Evolutionary conservation across 2,329 filamentous ascomycete genomes (phyloP), one percentile per base, ranked within the genome.

Genomic region (Pseudonectria buxi): DNA sequence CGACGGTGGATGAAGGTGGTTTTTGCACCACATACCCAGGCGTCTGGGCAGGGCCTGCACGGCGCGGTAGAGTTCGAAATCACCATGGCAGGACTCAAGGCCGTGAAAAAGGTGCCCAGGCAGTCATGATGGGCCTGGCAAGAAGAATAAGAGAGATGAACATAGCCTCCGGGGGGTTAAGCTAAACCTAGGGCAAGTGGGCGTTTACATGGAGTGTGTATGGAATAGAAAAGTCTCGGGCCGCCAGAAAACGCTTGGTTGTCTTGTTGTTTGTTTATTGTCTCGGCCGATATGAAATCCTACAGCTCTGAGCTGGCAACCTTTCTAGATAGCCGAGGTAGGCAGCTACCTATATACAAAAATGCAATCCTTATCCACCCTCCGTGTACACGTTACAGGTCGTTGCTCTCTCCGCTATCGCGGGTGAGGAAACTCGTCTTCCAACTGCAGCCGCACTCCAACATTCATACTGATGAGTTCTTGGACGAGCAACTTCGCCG

Each of bases 401-500:
- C 33, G n/a, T 24, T 36, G 5, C 32, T 16, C 14, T 6, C 24
- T 15, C 15, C 10, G 22, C 51, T 51, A 64, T 39, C 58, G 62
- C 15, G 74, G 74, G 50, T 79, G 74, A 12, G 88, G 88, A 61
- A 98, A 98, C 64, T 96, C 87, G 57, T 98, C 92, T 53, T 87
- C 87, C 47, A 98, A 65, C 68, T 90, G 86, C 64, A 98, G 69
- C 39, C 85, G 74, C 40, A 94, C 90, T 43, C 89, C 85, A n/a
- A 98, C 87, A 61, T 98, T 98, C 92, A 98, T 98, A 61, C 87
- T 94, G 56, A 94, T 82, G 54, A 98, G 64, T 66, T 98, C 92
- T 68, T 98, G 92, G 32, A 96, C 86, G 37, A 98, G 68, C 56
- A 98, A 66, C 72, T 98, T 96, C 1, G 92, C 92, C 13, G 92